Conservation (phyloP, 805 yeast genomes). For the Kodamaea neixiangensis region DNA sequence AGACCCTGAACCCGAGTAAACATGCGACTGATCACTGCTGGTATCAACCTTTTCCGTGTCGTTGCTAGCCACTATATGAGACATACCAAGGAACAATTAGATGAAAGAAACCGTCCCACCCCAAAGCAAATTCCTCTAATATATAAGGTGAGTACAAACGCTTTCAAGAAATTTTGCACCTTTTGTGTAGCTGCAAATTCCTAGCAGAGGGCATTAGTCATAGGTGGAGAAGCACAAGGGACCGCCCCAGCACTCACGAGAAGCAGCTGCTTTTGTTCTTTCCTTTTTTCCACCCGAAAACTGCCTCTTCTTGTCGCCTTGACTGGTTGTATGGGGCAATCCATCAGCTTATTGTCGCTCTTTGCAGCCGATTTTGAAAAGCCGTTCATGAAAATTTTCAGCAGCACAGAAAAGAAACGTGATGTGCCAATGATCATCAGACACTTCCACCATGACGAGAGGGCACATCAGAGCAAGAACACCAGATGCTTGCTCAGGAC, state of each 20-base stretch:
- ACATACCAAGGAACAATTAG: neutral
- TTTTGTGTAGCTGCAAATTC: conserved; percentile 9
- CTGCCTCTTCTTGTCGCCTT: neutral
- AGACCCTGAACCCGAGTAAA: neutral
- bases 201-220: neutral
- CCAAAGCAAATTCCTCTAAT: neutral
- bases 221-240: neutral
- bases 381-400: neutral
- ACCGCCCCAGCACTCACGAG: neutral
- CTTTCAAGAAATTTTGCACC: neutral
- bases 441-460: too few species aligned
- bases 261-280: too few species aligned
- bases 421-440: too few species aligned
- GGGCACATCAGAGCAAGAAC: too few species aligned
- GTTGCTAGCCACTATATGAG: neutral
- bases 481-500: too few species aligned
- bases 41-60: conserved; percentile 5
- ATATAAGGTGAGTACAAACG: neutral
- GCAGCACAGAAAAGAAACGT: neutral
- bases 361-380: neutral
- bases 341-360: neutral
- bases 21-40: conserved; percentile 1
- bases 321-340: neutral
- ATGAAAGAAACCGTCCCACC: neutral
- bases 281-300: neutral